Percentiles rank a stretch among this genome's conserved stretches.
These are phyloP conservation scores for barrel medic (Medicago truncatula) DNA, from an alignment of 306 rosid species.

Conservation along the genomic window MtrunA17r5.0-ANR NC_053047.1:6653501-6654000, in stretches of 20 bases:
- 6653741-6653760: constrained; percentile 2
- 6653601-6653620: constrained; percentile 2
- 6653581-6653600: constrained; percentile 10
- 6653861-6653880: background rate
- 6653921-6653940: constrained; percentile 1
- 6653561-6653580: background rate
- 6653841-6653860: background rate
- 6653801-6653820: background rate
- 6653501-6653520: constrained; percentile 59
- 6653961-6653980: constrained; percentile 25
- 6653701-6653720: background rate
- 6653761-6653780: background rate
- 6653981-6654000: constrained; percentile 54
- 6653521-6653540: constrained; percentile 9
- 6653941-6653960: constrained; percentile 8
- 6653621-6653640: constrained; percentile 12
- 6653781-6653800: background rate
- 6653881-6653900: constrained; percentile 15
- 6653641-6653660: background rate
- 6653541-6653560: too few relatives aligned
- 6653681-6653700: background rate
- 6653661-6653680: constrained; percentile 8
- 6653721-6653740: constrained; percentile 8
- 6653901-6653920: background rate
- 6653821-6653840: background rate